Conservation (phyloP, 208 protist species). For the Leishmania major region DNA sequence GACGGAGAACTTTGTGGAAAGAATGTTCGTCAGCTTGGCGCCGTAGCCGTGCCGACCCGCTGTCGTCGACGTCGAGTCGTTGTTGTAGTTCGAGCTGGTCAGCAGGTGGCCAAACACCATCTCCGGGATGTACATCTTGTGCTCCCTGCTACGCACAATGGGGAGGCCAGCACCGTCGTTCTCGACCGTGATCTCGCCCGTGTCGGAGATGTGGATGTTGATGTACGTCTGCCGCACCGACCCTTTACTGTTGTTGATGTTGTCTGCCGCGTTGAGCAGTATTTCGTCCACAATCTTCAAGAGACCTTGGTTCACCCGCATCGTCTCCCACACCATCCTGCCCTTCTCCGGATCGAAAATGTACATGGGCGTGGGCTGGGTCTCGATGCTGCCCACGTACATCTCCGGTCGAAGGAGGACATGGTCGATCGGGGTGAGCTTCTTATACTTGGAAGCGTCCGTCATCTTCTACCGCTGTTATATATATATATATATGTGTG, state of each 20-base stretch:
- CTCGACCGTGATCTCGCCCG: constrained; percentile 90
- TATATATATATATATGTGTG: not conserved
- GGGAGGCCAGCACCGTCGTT: constrained; percentile 97
- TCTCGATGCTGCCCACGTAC: constrained; percentile 97
- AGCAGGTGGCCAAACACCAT: constrained; percentile 98
- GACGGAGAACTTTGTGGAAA: constrained; percentile 97
- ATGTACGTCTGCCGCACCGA: constrained; percentile 85
- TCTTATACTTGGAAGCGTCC: constrained; percentile 91
- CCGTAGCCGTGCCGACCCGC: constrained; percentile 98
- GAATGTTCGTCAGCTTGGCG: constrained; percentile 99
- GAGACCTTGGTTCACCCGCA: constrained; percentile 95
- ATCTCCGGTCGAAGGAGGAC: constrained; percentile 97
- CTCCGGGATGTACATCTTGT: constrained; percentile 96
- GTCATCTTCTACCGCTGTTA: constrained; percentile 43
- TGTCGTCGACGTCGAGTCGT: constrained; percentile 88
- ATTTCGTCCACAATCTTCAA: constrained; percentile 99
- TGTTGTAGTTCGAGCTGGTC: constrained; percentile 98
- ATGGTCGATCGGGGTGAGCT: constrained; percentile 95
- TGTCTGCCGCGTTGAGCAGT: constrained; percentile 98
- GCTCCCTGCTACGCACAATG: constrained; percentile 90
- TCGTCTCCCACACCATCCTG: constrained; percentile 87
- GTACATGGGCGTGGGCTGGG: constrained; percentile 81
- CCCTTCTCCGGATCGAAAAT: constrained; percentile 85
- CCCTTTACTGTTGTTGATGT: constrained; percentile 86
- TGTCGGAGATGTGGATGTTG: constrained; percentile 89